These are phyloP conservation scores for Hevea brasiliensis DNA, from an alignment of 345 rosid genomes.

Conservation along the genomic window DNA sequence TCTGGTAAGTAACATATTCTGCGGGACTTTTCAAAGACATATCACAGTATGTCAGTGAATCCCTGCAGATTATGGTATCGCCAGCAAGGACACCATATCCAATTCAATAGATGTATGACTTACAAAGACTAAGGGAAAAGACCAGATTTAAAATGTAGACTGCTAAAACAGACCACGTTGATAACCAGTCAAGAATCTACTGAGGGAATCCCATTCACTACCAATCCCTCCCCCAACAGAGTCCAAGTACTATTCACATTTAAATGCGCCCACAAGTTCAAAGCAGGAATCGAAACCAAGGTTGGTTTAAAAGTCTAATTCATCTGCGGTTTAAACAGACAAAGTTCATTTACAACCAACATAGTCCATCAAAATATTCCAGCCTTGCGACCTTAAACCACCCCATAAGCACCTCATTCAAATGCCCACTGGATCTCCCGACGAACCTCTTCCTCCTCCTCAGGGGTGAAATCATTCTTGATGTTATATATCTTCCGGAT, in stretches of 20 bases:
- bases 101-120: too few species aligned
- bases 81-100: too few species aligned
- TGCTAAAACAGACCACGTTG: neutral
- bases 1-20: too few species aligned
- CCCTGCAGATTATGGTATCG: too few species aligned
- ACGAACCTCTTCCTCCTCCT: slow-evolving; percentile 32
- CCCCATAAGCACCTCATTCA: slow-evolving; percentile 7
- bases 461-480: slow-evolving; percentile 26
- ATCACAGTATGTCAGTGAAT: too few species aligned
- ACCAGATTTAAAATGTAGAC: neutral
- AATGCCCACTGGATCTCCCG: slow-evolving; percentile 36
- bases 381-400: neutral
- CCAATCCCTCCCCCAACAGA: neutral
- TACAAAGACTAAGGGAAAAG: too few species aligned
- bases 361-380: neutral
- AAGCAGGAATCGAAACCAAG: neutral
- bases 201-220: neutral
- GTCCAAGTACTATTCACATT: slow-evolving; percentile 10
- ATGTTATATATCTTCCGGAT: slow-evolving; percentile 28
- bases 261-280: neutral
- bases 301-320: neutral
- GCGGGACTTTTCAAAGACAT: too few species aligned
- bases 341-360: neutral
- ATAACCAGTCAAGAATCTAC: neutral
- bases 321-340: neutral